Conservation (phyloP, 805 yeast species). For the Kodamaea laetipori region DNA sequence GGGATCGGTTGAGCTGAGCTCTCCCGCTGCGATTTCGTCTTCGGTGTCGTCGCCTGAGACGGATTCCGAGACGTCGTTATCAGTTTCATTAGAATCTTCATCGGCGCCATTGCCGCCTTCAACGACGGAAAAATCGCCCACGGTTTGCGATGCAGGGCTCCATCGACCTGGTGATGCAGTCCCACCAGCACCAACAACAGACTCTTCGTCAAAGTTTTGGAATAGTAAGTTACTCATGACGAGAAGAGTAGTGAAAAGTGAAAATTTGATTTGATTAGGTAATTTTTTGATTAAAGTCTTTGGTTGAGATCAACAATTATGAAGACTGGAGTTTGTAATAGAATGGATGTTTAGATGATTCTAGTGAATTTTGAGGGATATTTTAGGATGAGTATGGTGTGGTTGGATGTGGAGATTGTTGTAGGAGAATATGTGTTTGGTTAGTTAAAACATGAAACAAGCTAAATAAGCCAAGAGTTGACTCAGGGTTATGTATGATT, state of each 20-base stretch:
- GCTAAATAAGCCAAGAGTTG: too few relatives aligned
- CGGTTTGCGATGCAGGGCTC: too few relatives aligned
- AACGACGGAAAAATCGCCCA: background rate
- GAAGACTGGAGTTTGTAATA: background rate
- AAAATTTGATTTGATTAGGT: constrained; percentile 1
- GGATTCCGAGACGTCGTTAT: background rate
- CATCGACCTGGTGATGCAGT: too few relatives aligned
- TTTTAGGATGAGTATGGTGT: too few relatives aligned
- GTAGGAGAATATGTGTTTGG: too few relatives aligned
- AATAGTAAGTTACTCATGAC: constrained; percentile 28
- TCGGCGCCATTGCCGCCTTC: background rate
- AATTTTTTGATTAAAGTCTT: background rate
- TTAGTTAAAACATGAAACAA: too few relatives aligned
- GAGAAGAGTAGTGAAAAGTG: background rate
- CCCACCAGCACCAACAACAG: too few relatives aligned
- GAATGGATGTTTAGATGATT: too few relatives aligned
- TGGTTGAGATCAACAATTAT: background rate
- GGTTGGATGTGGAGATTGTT: too few relatives aligned
- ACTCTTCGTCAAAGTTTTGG: constrained; percentile 20
- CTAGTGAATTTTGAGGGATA: too few relatives aligned
- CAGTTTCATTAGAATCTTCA: background rate
- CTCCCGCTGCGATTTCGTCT: too few relatives aligned
- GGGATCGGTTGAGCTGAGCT: background rate
- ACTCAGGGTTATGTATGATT: too few relatives aligned
- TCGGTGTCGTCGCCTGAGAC: constrained; percentile 16